A percentile compares a stretch with the other conserved stretches of the same genome.
Evolutionary conservation across 1,139 yeast genomes (phyloP).

Genomic region (Suhomyces maxii): DNA sequence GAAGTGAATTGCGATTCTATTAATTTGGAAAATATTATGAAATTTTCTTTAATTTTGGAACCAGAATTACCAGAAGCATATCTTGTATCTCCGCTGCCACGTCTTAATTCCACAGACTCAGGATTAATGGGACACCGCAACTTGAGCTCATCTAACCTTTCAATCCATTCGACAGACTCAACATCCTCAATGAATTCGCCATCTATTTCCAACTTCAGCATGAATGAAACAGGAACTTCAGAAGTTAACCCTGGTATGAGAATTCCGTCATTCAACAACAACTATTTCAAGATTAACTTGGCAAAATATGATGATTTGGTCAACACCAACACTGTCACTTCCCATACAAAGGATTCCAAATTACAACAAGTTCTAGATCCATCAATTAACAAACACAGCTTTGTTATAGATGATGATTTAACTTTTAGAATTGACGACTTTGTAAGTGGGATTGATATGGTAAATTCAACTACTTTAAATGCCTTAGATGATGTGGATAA

Average conservation of each 20-base stretch:
- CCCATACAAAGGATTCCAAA: constrained; percentile 14
- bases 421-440: constrained; percentile 44
- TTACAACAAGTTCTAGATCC: constrained; percentile 20
- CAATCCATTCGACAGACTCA: constrained; percentile 33
- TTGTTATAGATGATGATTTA: constrained; percentile 35
- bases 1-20: constrained; percentile 44
- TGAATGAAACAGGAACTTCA: constrained; percentile 2
- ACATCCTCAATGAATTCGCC: constrained; percentile 13
- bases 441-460: constrained; percentile 30
- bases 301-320: constrained; percentile 39
- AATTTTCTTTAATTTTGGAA: constrained; percentile 37
- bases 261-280: constrained; percentile 42
- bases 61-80: constrained; percentile 46
- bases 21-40: constrained; percentile 42
- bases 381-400: constrained; percentile 26
- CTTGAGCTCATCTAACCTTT: constrained; percentile 23
- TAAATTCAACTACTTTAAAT: constrained; percentile 20
- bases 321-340: constrained; percentile 4
- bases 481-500: constrained; percentile 29
- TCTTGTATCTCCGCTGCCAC: constrained; percentile 18
- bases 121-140: constrained; percentile 14
- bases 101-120: constrained; percentile 11
- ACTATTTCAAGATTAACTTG: constrained; percentile 37
- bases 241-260: constrained; percentile 19
- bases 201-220: constrained; percentile 6